Evolutionary conservation across 257 asterid species (phyloP), one percentile per base, ranked within the genome.

Genomic region (Capsicum chinense): DNA sequence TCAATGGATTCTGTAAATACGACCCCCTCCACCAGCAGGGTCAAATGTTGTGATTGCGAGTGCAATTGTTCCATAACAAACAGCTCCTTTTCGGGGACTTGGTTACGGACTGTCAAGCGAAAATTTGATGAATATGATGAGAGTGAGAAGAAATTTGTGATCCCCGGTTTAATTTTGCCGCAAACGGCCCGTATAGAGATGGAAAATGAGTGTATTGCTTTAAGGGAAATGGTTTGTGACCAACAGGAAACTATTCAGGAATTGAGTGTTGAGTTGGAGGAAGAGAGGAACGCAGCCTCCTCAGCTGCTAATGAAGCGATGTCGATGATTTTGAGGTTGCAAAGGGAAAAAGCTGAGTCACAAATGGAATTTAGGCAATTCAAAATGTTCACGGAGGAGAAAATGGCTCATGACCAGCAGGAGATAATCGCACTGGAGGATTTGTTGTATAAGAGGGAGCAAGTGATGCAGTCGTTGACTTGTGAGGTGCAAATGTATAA

Each of bases 221-320:
- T 96, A 56, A 96, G 98, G 21, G 98, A 96, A 88, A 93, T 88
- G 87, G 98, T 96, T 54, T 35, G 89, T 84, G 91, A 73, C 86
- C 98, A 95, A 90, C 99, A 94, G 88, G 85, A 88, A 83, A 88
- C 88, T 17, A 92, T 96, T 88, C 93, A 91, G 84, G 95, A 90
- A 66, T 94, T 96, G 68, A 84, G 91, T 52, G 67, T 86, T 19
- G 99, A 96, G 89, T 86, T 96, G 92, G 99, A 96, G 83, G 98
- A 94, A 90, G 99, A 96, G 91, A 93, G 99, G 90, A 95, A 91
- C 64, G 99, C 98, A 1, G 87, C 98, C 10, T 90, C 97, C 6
- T 93, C 98, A 11, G 98, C 99, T 87, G 98, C 99, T 81, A 94
- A 89, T 56, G 99, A 96, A 89, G 97, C 99, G 1, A 92, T 96